A percentile compares a stretch with the other conserved stretches of the same genome.
Evolutionary conservation across 176 grass and related monocot species (phyloP).

Genomic region (Pharus latifolius): DNA sequence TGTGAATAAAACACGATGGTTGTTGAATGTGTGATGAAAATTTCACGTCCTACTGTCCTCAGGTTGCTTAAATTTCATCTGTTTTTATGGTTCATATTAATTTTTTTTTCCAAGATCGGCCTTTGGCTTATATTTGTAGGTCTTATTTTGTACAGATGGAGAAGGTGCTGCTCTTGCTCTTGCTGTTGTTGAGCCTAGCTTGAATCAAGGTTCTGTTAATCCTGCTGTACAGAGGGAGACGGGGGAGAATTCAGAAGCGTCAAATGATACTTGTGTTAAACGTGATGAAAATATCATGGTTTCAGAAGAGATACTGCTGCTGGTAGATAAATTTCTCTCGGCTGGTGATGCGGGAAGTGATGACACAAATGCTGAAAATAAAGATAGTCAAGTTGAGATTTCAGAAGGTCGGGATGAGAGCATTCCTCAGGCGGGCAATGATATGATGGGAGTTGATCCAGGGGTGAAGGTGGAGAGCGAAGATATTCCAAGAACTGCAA

Average conservation of each 20-base stretch:
- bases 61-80: not conserved
- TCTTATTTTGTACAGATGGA: conserved; percentile 58
- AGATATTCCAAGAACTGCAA: conserved; percentile 25
- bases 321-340: conserved; percentile 8
- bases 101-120: not conserved
- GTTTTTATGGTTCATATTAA: not conserved
- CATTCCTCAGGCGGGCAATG: not conserved
- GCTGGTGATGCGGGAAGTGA: conserved; percentile 1
- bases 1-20: not conserved
- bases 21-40: conserved; percentile 2
- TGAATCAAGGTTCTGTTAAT: conserved; percentile 24
- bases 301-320: conserved; percentile 13
- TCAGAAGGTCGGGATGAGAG: not conserved
- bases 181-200: conserved; percentile 1
- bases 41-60: not conserved
- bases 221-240: not conserved
- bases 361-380: conserved; percentile 9
- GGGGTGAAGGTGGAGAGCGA: conserved; percentile 31
- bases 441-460: conserved; percentile 15
- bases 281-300: conserved; percentile 6
- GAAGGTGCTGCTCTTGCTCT: not conserved
- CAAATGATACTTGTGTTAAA: conserved; percentile 15
- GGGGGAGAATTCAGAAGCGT: not conserved
- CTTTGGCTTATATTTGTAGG: not conserved
- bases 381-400: conserved; percentile 7